phyloP scores from a whole-genome alignment of 2,329 filamentous ascomycete genomes.

The Rutstroemia sp. region DNA sequence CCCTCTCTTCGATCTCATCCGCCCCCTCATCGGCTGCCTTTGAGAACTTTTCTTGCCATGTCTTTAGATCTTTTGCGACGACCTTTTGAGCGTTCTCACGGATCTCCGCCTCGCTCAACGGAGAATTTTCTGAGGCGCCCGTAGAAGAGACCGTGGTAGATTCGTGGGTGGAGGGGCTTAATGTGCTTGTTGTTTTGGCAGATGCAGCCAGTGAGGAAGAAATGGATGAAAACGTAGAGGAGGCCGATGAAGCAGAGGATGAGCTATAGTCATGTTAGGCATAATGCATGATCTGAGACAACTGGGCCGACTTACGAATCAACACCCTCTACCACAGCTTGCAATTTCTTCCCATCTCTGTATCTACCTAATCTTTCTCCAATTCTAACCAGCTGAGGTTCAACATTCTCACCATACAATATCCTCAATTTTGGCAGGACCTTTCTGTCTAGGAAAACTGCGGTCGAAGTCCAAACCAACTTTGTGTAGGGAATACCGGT shows the following conservation, averaged over 20 bases:
- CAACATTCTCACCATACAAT: slow-evolving; percentile 84
- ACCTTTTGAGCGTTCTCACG: slow-evolving; percentile 54
- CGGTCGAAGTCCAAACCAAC: slow-evolving; percentile 62
- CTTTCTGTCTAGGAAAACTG: slow-evolving; percentile 64
- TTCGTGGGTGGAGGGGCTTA: not conserved
- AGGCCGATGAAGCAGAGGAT: slow-evolving; percentile 25
- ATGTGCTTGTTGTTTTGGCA: slow-evolving; percentile 16
- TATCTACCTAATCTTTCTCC: slow-evolving; percentile 80
- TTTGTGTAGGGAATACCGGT: slow-evolving; percentile 66
- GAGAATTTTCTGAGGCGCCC: slow-evolving; percentile 25
- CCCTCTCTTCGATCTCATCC: slow-evolving; percentile 56
- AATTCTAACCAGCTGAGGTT: slow-evolving; percentile 90
- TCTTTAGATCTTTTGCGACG: slow-evolving; percentile 69
- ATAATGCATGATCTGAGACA: slow-evolving; percentile 8
- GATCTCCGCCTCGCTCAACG: slow-evolving; percentile 40
- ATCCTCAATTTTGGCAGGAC: slow-evolving; percentile 76
- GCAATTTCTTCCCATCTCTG: slow-evolving; percentile 52
- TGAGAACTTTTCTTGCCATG: slow-evolving; percentile 85
- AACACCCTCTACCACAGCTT: slow-evolving; percentile 48
- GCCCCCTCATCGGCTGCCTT: slow-evolving; percentile 77
- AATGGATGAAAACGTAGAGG: slow-evolving; percentile 23
- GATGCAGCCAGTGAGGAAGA: slow-evolving; percentile 23
- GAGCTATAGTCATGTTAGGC: slow-evolving; percentile 17
- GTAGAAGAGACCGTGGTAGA: slow-evolving; percentile 22
- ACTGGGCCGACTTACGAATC: slow-evolving; percentile 34